Evolutionary conservation across 2,329 filamentous ascomycete species (phyloP).

Genomic region (Aureobasidium leucospermi): DNA sequence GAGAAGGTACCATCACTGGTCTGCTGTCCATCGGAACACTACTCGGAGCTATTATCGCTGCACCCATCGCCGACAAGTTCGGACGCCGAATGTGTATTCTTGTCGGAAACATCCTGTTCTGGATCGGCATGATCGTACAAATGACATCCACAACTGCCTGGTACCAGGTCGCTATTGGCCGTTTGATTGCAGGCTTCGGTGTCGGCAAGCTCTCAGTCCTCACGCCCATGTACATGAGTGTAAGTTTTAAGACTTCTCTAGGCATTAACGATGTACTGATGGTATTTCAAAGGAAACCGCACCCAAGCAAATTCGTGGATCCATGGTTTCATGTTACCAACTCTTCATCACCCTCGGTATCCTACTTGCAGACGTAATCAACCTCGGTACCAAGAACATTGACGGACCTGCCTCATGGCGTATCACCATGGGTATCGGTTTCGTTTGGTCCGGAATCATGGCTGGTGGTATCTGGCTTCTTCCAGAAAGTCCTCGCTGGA

Average conservation of each 20-base stretch:
- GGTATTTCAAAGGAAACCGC: conserved; percentile 45
- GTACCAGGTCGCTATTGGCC: conserved; percentile 59
- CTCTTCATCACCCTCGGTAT: conserved; percentile 64
- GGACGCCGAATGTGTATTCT: conserved; percentile 58
- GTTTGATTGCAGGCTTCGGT: conserved; percentile 59
- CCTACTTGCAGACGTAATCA: conserved; percentile 44
- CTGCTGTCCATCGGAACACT: conserved; percentile 53
- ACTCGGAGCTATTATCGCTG: conserved; percentile 51
- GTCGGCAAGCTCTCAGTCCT: conserved; percentile 58
- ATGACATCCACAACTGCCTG: conserved; percentile 51
- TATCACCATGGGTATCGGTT: conserved; percentile 54
- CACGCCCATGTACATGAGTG: conserved; percentile 60
- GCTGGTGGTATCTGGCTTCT: conserved; percentile 48
- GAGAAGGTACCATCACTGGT: conserved; percentile 57
- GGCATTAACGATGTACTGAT: conserved; percentile 28
- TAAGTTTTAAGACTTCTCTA: neutral
- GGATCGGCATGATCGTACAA: conserved; percentile 58
- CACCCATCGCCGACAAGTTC: conserved; percentile 54
- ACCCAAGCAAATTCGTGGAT: conserved; percentile 56
- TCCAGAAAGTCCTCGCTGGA: conserved; percentile 51
- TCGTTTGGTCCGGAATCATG: conserved; percentile 49
- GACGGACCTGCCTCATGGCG: conserved; percentile 51
- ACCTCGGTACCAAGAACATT: conserved; percentile 52
- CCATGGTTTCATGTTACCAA: conserved; percentile 59
- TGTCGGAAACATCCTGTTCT: conserved; percentile 55